These are phyloP conservation scores for Crithidia thermophila DNA, from an alignment of 208 protist genomes.

Conservation along the genomic window DNA sequence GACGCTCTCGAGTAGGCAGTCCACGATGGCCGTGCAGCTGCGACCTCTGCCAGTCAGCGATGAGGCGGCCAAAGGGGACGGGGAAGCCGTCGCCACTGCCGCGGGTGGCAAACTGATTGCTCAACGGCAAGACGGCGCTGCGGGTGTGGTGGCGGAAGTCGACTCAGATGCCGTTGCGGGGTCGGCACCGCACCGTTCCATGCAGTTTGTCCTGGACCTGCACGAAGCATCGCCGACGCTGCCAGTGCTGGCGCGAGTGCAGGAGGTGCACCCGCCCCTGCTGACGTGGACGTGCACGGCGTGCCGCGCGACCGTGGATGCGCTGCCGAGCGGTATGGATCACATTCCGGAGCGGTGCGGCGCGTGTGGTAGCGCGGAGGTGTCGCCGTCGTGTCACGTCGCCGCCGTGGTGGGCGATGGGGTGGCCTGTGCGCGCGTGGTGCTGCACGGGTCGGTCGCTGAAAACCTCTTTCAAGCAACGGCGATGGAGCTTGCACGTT, in stretches of 20 bases:
- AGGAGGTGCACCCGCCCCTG: constrained; percentile 9
- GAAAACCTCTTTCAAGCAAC: constrained; percentile 44
- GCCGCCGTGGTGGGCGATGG: constrained; percentile 51
- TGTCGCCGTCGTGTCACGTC: constrained; percentile 28
- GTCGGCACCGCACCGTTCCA: not conserved
- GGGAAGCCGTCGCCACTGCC: not conserved
- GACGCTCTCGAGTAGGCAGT: constrained; percentile 41
- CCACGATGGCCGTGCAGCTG: constrained; percentile 36
- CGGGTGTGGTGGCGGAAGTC: no score
- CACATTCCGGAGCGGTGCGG: constrained; percentile 22
- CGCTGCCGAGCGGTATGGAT: not conserved
- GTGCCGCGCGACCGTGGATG: not conserved
- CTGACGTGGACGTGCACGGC: constrained; percentile 14
- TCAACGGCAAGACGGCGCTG: no score
- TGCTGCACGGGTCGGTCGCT: constrained; percentile 28
- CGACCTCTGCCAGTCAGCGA: not conserved
- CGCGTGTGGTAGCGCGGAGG: constrained; percentile 25
- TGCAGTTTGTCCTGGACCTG: constrained; percentile 23
- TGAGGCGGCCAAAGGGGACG: no score
- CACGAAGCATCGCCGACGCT: constrained; percentile 26
- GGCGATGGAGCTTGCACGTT: constrained; percentile 3
- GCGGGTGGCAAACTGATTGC: no score
- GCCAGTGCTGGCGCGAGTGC: constrained; percentile 28
- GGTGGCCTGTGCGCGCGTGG: constrained; percentile 19
- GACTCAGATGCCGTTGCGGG: not conserved